Evolutionary conservation across 2,329 filamentous ascomycete genomes (phyloP), one percentile per base, ranked within the genome.

Genomic region (Verticillium dahliae): DNA sequence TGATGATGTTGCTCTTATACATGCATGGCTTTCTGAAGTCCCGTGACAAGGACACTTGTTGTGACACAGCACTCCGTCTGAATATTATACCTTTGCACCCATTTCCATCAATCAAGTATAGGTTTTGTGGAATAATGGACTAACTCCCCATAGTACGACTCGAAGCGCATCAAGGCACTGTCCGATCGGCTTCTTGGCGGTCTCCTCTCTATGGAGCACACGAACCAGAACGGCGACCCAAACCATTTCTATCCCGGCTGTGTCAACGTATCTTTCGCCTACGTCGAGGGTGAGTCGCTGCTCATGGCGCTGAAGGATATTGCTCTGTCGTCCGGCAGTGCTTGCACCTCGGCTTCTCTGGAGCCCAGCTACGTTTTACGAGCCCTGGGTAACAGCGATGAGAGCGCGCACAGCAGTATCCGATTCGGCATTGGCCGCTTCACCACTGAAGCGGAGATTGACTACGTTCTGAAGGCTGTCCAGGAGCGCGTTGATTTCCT

Each of bases 241-340:
- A 77, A 89, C 4, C 83, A 86, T 59, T 96, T 96, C 75, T 99
- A 99, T 74, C 92, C 95, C 1, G 95, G 95, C 65, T 99, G 95
- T 69, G 94, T 99, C 64, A 99, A 99, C 75, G 90, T 99, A 11
- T 99, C 95, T 0, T 99, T 99, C 72, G 94, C 95, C 38, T 99
- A 99, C 71, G 92, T 99, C 4, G 95, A 99, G 77, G 95, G 95
- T 67, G 95, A 99, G 77, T 98, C 95, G 2, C 88, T 99, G 1
- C 84, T 99, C 65, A 99, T 99, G 95, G 95, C 95, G 0, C 80
- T 99, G 56, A 99, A 99, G 78, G 95, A 99, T 69, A 97, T 99
- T 75, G 95, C 95, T 0, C 81, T 99, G 39, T 98, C 94, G 6
- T 99, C 95, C 0, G 95, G 95, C 62, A 97, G 92, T 71, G 95